Percentiles rank a stretch among this genome's conserved stretches.
phyloP scores from a whole-genome alignment of 176 grass and related monocot species.

The Oryza glumipatula region DNA sequence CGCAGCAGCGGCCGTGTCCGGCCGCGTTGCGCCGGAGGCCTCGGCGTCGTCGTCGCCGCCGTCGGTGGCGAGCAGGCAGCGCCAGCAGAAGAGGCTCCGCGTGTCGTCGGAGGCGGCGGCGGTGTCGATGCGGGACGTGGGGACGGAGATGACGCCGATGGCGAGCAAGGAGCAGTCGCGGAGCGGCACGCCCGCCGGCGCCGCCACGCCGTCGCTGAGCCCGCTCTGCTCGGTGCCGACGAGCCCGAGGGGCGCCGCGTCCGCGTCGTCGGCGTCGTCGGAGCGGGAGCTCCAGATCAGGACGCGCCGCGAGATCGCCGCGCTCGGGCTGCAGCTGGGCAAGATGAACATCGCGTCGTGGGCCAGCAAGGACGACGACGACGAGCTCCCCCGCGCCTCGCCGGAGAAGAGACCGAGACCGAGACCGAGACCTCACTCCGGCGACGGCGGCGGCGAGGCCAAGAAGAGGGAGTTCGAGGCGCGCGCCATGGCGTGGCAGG shows the following conservation, averaged over 20 bases:
- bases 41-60: constrained; percentile 3
- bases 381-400: constrained; percentile 37
- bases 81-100: constrained; percentile 38
- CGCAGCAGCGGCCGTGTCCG: background rate
- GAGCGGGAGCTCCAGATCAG: constrained; percentile 75
- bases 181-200: constrained; percentile 73
- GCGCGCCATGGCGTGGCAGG: constrained; percentile 81
- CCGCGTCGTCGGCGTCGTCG: constrained; percentile 53
- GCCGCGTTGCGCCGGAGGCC: constrained; percentile 50
- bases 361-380: constrained; percentile 63
- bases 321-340: constrained; percentile 86
- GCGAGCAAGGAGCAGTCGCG: constrained; percentile 88
- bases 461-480: constrained; percentile 55
- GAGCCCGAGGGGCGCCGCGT: constrained; percentile 52
- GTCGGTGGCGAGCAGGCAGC: constrained; percentile 35
- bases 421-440: background rate
- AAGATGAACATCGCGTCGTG: constrained; percentile 97
- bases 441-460: background rate
- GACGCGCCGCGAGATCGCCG: constrained; percentile 82
- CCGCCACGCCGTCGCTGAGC: constrained; percentile 66
- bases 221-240: constrained; percentile 81
- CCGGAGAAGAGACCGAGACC: constrained; percentile 32
- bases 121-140: constrained; percentile 81
- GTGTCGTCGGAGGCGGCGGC: constrained; percentile 31
- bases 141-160: constrained; percentile 93